Evolutionary conservation across 2,329 filamentous ascomycete genomes (phyloP), one percentile per base, ranked within the genome.

Genomic region (Fusarium piperis): DNA sequence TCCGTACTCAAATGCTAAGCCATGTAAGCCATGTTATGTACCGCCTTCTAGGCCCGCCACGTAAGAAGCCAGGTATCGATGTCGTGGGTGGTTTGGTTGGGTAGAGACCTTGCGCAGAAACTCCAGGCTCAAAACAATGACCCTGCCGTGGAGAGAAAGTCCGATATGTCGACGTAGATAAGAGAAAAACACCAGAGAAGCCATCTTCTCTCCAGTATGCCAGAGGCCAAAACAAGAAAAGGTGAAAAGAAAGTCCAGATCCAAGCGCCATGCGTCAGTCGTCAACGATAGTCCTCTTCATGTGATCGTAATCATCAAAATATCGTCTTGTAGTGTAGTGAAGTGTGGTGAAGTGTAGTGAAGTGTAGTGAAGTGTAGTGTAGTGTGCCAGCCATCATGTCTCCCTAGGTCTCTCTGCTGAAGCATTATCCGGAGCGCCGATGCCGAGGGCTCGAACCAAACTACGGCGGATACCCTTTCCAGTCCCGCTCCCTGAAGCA

Each of bases 381-480:
- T 12, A 32, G 30, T 12, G 30, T 8, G 16, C 16, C 15, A 26
- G 13, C 36, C 32, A 59, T 38, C 18, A 59, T 32, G 32, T 56
- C 56, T 64, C 70, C 55, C 65, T 70, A 18, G 68, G 38, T 33
- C 61, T 69, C 35, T 71, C 72, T 23, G 51, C 76, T 60, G 62
- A 38, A 18, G 64, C 36, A 13, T 61, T 52, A 38, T 74, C 76
- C 39, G 70, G 71, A 18, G 64, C 64, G 4, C 82, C 82, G 30
- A 86, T 78, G 28, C 83, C 83, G 6, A 86, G 77, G 4, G 84
- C 85, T 70, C 80, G 81, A 65, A 86, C 84, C 64, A 87, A 68
- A 70, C 85, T 86, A 64, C 81, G 80, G 60, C 85, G 78, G 44
- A 87, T 82, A 2, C 81, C 81, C 68, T 84, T 84, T 3, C 79